phyloP scores from a whole-genome alignment of 176 grass and related monocot species.

The Triticum dicoccoides region DNA sequence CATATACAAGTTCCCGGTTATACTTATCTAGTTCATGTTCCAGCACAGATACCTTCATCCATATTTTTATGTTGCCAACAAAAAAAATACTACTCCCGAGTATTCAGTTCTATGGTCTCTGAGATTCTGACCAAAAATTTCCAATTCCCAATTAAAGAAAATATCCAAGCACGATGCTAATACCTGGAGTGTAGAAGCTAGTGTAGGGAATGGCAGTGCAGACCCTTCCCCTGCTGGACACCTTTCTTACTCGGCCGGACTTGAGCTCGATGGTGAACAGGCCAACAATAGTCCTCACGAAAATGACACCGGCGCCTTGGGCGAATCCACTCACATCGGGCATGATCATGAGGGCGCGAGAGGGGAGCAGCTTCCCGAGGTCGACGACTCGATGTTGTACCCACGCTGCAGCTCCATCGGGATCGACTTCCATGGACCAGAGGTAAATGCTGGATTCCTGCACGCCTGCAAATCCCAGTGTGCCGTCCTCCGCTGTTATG shows the following conservation, averaged over 20 bases:
- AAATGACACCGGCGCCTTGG: neutral
- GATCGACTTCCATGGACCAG: neutral
- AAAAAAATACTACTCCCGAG: neutral
- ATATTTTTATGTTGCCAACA: neutral
- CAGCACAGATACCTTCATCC: neutral
- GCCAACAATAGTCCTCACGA: neutral
- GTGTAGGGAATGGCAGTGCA: neutral
- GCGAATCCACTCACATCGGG: neutral
- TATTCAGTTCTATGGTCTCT: neutral
- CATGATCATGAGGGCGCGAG: neutral
- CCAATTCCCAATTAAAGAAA: neutral
- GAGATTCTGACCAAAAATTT: neutral
- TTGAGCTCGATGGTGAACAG: conserved; percentile 21
- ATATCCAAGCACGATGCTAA: neutral
- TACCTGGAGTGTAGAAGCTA: conserved; percentile 24
- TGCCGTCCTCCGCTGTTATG: neutral
- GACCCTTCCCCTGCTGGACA: neutral
- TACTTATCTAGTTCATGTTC: neutral
- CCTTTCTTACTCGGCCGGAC: neutral
- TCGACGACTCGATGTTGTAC: neutral
- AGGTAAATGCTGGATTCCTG: neutral
- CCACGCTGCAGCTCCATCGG: neutral
- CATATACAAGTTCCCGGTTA: neutral
- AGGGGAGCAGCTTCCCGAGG: neutral
- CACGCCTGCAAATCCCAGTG: neutral